These are phyloP conservation scores for Ceriops zippeliana DNA, from an alignment of 345 rosid genomes.

Conservation along the genomic window DNA sequence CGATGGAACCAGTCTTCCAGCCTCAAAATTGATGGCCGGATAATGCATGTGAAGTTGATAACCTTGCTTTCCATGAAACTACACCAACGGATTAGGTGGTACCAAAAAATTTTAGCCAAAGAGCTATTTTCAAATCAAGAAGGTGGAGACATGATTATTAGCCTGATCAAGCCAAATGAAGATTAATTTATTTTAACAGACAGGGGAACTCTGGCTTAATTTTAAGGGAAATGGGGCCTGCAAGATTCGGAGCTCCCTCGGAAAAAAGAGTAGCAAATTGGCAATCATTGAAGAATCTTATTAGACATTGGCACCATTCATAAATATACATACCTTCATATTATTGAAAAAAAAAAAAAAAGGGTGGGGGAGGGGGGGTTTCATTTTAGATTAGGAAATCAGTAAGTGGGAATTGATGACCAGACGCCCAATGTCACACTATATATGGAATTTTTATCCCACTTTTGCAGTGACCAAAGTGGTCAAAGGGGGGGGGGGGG, in stretches of 20 bases:
- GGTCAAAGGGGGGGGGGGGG: not conserved
- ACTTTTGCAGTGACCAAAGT: too few relatives aligned
- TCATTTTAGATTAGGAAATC: not conserved
- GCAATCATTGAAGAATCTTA: constrained; percentile 1
- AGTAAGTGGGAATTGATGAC: not conserved
- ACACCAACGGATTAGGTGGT: constrained; percentile 1
- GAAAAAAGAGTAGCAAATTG: not conserved
- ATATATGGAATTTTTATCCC: not conserved
- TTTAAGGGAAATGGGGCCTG: not conserved
- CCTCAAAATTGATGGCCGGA: not conserved
- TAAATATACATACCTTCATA: not conserved
- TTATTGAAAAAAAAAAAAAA: not conserved
- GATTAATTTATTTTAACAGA: not conserved
- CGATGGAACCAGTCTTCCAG: not conserved
- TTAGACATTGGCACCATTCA: not conserved
- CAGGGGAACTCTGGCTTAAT: not conserved
- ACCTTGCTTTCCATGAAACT: constrained; percentile 19
- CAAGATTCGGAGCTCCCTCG: not conserved
- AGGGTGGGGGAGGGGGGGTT: not conserved
- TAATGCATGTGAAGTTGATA: constrained; percentile 6
- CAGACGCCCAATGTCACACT: not conserved
- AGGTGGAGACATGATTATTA: constrained; percentile 46
- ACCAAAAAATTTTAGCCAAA: not conserved
- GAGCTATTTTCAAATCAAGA: constrained; percentile 16
- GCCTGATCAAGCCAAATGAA: not conserved